Base-by-base conservation (phyloP, 352 stramenopile genomes). In the Phytophthora sp. region DNA sequence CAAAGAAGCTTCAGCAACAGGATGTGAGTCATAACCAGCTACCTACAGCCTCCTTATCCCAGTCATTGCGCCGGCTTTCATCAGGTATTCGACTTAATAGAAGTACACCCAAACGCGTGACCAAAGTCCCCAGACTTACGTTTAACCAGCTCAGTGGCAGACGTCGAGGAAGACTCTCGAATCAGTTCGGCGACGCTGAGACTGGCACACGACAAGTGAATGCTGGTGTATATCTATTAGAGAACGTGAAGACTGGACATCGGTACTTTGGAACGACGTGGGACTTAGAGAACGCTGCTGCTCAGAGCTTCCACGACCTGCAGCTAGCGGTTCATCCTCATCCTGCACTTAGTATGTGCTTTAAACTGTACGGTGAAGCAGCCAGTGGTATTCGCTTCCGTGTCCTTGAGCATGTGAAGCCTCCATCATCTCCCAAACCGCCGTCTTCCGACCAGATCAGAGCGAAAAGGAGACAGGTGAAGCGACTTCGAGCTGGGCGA, bases 221-320 rank as follows among this genome's bases (percentile, higher is more conserved):
- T 60, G 80, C 84, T 8, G 82, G 84, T 7, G 83, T 93, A 20
- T 91, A 90, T 49, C 55, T 82, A 56, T 42, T 93, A 5, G 73
- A 89, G 70, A 90, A 84, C 67, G 18, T 49, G n/a, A 80, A 80
- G 57, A 88, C 79, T 6, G 84, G 82, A 12, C 84, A 89, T 64
- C 63, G 65, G 26, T 83, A 77, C 66, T 77, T 91, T 9, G 77
- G 84, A 26, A 86, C 79, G 53, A 91, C 82, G n/a, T 93, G 82
- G 84, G 84, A 93, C 42, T 63, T 93, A 12, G 68, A 68, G 3
- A 89, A 90, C 54, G 84, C 84, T 1, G 63, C 63, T 1, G 75
- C 63, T 0, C 82, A 90, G 47, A 80, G 50, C 26, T 80, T 87
- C 26, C 56, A 63, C 13, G 84, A 90, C 56, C 51, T 92, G 15